Conservation (phyloP, 768 basidiomycete species). For the Rhizopogon roseolus region DNA sequence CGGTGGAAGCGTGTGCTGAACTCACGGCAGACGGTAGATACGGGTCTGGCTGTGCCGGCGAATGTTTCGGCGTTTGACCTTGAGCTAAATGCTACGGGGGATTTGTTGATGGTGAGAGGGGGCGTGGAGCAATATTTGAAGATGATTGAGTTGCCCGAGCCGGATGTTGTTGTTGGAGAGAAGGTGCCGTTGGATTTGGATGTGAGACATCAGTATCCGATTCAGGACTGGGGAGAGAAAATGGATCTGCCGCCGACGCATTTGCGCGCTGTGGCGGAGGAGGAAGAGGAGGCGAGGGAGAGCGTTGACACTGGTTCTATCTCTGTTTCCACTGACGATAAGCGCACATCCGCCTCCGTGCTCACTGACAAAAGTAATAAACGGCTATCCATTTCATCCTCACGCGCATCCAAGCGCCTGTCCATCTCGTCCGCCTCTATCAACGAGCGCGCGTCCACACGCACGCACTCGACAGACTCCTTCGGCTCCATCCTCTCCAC, state of each 20-base stretch:
- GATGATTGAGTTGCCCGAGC: conserved; percentile 38
- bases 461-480: conserved; percentile 29
- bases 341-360: conserved; percentile 11
- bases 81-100: conserved; percentile 54
- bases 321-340: conserved; percentile 2
- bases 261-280: conserved; percentile 25
- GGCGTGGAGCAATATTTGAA: conserved; percentile 66
- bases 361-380: too few species aligned
- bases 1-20: conserved; percentile 79
- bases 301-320: neutral
- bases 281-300: conserved; percentile 17
- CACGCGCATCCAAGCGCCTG: conserved; percentile 6
- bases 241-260: conserved; percentile 10
- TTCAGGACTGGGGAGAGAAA: conserved; percentile 1
- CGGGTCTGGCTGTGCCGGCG: conserved; percentile 30
- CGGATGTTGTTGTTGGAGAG: conserved; percentile 1
- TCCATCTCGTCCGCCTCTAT: conserved; percentile 8
- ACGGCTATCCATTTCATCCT: neutral
- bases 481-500: conserved; percentile 29
- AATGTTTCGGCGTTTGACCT: conserved; percentile 70
- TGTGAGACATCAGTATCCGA: too few species aligned
- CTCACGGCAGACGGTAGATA: conserved; percentile 31
- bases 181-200: neutral
- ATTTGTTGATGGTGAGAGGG: conserved; percentile 55
- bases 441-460: conserved; percentile 10